Evolutionary conservation across 1,284 basidiomycete genomes (phyloP).

Genomic region (Pulveroboletus sp.): DNA sequence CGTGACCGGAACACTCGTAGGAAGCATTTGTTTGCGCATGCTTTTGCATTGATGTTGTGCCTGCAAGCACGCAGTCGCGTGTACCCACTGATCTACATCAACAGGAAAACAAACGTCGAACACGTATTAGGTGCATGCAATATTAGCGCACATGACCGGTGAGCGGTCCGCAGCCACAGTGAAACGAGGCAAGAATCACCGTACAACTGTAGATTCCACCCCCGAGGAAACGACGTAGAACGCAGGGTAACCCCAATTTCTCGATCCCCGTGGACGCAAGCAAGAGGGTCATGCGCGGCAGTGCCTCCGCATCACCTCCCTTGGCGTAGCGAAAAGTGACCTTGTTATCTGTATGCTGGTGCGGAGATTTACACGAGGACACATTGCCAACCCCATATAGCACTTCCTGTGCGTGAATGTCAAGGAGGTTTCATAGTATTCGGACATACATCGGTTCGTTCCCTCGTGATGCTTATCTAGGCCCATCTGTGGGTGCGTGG

Average conservation of each 20-base stretch:
- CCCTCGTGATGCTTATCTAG: neutral
- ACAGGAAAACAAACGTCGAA: neutral
- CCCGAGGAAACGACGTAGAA: neutral
- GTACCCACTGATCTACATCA: neutral
- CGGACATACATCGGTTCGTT: neutral
- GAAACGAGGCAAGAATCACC: neutral
- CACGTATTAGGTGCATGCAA: neutral
- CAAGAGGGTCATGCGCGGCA: neutral
- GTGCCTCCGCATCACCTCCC: neutral
- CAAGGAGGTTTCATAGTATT: neutral
- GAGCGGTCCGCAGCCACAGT: neutral
- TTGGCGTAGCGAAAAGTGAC: too few relatives aligned
- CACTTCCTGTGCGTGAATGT: conserved; percentile 14
- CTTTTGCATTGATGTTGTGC: neutral
- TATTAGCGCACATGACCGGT: neutral
- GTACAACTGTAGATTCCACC: neutral
- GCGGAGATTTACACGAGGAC: neutral
- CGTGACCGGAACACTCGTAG: neutral
- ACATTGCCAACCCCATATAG: neutral
- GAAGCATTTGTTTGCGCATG: neutral
- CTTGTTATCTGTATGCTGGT: neutral
- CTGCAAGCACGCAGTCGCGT: neutral
- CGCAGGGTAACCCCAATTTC: neutral
- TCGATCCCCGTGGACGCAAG: neutral
- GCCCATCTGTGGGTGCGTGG: conserved; percentile 4